Evolutionary conservation across 306 rosid genomes (phyloP), one percentile per base, ranked within the genome.

Genomic region (Malus domestica): DNA sequence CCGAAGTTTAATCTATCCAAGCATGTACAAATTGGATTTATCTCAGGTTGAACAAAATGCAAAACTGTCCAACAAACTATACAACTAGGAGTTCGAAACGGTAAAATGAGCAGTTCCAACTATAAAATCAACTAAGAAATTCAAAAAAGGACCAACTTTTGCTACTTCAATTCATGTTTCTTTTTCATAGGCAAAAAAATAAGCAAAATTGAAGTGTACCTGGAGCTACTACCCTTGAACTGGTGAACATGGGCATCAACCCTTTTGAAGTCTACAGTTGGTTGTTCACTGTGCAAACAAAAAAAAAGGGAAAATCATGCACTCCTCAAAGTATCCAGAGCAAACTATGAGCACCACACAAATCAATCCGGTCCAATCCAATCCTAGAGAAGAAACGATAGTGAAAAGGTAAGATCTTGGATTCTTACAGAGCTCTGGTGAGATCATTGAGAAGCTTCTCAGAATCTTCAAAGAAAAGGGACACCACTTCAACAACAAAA

Each of bases 241-340:
- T 93, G 99, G 87, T 96, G 98, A 74, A 93, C 98, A 86, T 88
- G 93, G 45, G 97, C 92, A 89, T 93, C 99, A 81, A 93, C 88
- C 83, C 80, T 89, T 87, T 82, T 87, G 94, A 89, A 96, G 83
- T 96, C 98, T 68, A 90, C 90, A 67, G 44, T 73, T 73, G 82
- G 83, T 77, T 89, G 98, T 75, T 89, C 90, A 30, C 98, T 94
- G 83, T 73, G 54, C 22, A 78, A 77, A 60, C 62, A 77, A 51
- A 38, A 46, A 45, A n/a, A 80, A 8, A 35, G 59, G 6, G 51
- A 71, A 79, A 14, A 71, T 69, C 33, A 79, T 64, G 72, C 35
- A 45, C 68, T 70, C 35, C 13, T 52, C 55, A 58, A 67, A 85
- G 55, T 63, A 22, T 61, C 70, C 18, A 84, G 45, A 80, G 33